Base-by-base conservation (phyloP, 257 asterid genomes). In the Phtheirospermum japonicum region DNA sequence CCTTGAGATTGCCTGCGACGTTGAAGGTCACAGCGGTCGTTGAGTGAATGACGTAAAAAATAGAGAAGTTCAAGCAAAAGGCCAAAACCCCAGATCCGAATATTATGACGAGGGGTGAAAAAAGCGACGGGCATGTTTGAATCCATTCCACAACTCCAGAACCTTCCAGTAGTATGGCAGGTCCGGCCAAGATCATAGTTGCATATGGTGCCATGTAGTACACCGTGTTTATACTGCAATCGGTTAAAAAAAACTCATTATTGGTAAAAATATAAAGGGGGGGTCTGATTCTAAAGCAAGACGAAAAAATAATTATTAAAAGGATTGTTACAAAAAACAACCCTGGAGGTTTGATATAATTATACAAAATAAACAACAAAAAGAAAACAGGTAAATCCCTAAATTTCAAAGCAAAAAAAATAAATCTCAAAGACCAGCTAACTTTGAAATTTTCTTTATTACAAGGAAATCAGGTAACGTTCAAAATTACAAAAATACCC, bases 1-100 rank as follows among this genome's bases (percentile, higher is more conserved):
- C 99, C 99, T 92, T 92, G 9, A 92, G 93, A 65, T 92, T 92
- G 72, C 99, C 99, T 5, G 99, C 99, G 45, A 92, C 99, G 54
- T 92, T 92, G 83, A 92, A 92, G 65, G 99, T 92, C 59, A 92
- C 99, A 11, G 99, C 99, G 14, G 97, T 86, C 36, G 99, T 92
- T 54, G 99, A 89, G 81, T 92, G 99, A 59, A 91, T 91, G 63
- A 91, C 98, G 30, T 91, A 91, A 67, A 91, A 91, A 80, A 91
- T 91, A 4, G 96, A 92, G 77, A 92, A 92, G 75, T 92, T 92
- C 64, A 92, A 87, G 74, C 93, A 92, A 56, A 92, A 92, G 45
- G 99, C 99, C 68, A 83, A 28, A 64, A 92, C 89, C 32, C 99
- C 99, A 18, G 99, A 92, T 46, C 94, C 88, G 31, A 92, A 73